Conservation (phyloP, 2,329 filamentous ascomycete species). For the Ophiocordyceps unilateralis region DNA sequence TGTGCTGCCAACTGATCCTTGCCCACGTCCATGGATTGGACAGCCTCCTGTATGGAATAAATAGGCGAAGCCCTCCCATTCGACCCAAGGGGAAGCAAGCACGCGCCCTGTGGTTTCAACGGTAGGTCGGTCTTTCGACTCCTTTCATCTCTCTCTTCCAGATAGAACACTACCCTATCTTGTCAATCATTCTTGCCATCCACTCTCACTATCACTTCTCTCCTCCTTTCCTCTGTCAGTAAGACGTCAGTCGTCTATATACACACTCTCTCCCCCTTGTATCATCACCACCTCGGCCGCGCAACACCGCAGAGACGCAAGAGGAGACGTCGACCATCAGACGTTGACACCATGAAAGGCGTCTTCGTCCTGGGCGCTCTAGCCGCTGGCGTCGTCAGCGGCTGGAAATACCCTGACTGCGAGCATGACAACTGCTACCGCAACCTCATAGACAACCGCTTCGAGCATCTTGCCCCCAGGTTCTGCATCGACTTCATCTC, state of each 20-base stretch:
- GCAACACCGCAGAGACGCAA: background rate
- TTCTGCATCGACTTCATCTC: conserved; percentile 18
- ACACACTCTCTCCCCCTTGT: background rate
- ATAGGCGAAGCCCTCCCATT: background rate
- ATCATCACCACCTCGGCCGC: background rate
- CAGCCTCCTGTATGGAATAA: background rate
- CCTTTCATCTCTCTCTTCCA: background rate
- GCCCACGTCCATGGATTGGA: background rate
- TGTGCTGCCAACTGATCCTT: background rate
- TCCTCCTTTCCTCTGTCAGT: background rate
- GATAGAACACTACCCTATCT: background rate
- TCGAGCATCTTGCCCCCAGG: conserved; percentile 9
- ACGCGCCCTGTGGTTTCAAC: background rate
- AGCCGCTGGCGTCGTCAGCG: conserved; percentile 12
- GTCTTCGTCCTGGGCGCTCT: conserved; percentile 13
- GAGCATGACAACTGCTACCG: conserved; percentile 18
- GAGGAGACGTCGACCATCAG: background rate
- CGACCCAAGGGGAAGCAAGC: background rate
- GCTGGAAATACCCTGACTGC: conserved; percentile 12
- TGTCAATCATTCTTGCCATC: background rate
- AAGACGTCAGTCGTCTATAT: background rate
- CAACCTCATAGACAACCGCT: conserved; percentile 16
- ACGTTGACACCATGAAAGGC: conserved; percentile 16
- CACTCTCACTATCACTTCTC: background rate
- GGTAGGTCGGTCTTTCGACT: background rate